Evolutionary conservation across 2,329 filamentous ascomycete genomes (phyloP).

Genomic region (Clonostachys chloroleuca): DNA sequence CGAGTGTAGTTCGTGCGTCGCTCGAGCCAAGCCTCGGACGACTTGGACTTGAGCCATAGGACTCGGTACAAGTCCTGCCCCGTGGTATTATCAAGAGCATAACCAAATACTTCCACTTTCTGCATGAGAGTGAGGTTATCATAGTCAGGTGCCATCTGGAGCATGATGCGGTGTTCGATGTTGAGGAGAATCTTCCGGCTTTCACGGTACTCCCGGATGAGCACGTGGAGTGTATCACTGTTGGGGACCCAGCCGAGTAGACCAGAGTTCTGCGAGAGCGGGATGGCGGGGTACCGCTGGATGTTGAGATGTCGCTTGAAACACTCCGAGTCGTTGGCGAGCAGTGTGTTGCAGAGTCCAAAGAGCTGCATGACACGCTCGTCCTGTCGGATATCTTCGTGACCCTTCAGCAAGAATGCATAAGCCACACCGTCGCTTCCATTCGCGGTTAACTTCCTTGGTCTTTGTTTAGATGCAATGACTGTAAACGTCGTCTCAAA

Average conservation of each 20-base stretch:
- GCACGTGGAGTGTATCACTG: slow-evolving; percentile 92
- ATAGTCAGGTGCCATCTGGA: slow-evolving; percentile 99
- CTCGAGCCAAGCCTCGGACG: slow-evolving; percentile 95
- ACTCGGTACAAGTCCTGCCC: slow-evolving; percentile 98
- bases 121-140: slow-evolving; percentile 99
- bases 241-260: slow-evolving; percentile 95
- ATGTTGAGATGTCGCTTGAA: slow-evolving; percentile 98
- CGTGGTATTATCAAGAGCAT: slow-evolving; percentile 97
- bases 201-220: slow-evolving; percentile 97
- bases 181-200: slow-evolving; percentile 96
- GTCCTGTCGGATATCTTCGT: slow-evolving; percentile 98
- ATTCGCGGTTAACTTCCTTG: slow-evolving; percentile 80
- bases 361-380: slow-evolving; percentile 99
- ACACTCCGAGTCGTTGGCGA: slow-evolving; percentile 89
- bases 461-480: slow-evolving; percentile 95
- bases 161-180: slow-evolving; percentile 99
- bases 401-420: slow-evolving; percentile 92
- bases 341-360: slow-evolving; percentile 91
- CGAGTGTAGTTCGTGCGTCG: slow-evolving; percentile 98
- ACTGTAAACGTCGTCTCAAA: slow-evolving; percentile 90
- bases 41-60: slow-evolving; percentile 98
- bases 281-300: slow-evolving; percentile 93
- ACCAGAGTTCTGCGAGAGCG: slow-evolving; percentile 92
- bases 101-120: slow-evolving; percentile 99
- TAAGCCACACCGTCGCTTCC: slow-evolving; percentile 88